Conservation (phyloP, 2,329 filamentous ascomycete species). For the Helminthosporium solani region DNA sequence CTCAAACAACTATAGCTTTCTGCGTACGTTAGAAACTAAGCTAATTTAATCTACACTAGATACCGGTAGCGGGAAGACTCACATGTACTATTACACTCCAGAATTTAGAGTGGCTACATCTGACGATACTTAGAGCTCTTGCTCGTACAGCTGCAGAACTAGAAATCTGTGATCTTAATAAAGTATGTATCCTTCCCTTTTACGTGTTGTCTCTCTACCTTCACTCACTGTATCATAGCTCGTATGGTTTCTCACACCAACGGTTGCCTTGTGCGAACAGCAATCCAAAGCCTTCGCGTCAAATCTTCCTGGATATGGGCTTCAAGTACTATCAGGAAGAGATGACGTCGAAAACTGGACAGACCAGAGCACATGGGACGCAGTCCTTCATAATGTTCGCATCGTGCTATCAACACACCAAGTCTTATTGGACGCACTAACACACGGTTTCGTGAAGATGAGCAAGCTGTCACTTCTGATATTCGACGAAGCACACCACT, state of each 20-base stretch:
- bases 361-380: conserved; percentile 65
- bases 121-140: conserved; percentile 40
- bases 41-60: conserved; percentile 22
- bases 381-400: conserved; percentile 61
- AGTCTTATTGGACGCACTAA: conserved; percentile 71
- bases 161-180: conserved; percentile 38
- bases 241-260: conserved; percentile 51
- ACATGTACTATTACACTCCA: conserved; percentile 34
- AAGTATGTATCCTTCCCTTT: conserved; percentile 29
- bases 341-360: conserved; percentile 75
- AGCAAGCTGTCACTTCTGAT: conserved; percentile 66
- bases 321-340: conserved; percentile 65
- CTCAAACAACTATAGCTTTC: too few relatives aligned
- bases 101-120: background rate
- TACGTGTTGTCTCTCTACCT: background rate
- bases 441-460: conserved; percentile 71
- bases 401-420: conserved; percentile 79
- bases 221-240: conserved; percentile 27
- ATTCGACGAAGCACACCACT: conserved; percentile 70
- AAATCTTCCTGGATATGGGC: conserved; percentile 51
- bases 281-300: conserved; percentile 41
- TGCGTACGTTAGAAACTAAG: too few relatives aligned
- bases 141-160: conserved; percentile 47
- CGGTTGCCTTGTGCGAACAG: conserved; percentile 49
- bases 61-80: conserved; percentile 53